Base-by-base conservation (phyloP, 306 rosid genomes). In the Lathyrus oleraceus region DNA sequence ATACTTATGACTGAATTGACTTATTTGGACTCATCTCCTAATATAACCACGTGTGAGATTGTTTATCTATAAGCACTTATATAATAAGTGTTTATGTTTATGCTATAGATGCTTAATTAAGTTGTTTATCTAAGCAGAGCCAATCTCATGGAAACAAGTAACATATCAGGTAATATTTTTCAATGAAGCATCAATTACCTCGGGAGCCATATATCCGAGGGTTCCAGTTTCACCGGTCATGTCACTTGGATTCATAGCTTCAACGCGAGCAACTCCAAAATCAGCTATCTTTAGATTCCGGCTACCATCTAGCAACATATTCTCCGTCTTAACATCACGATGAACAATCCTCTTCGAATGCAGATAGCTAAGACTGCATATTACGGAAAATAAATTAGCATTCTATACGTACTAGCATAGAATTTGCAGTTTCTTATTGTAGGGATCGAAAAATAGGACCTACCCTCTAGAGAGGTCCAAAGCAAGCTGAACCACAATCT, bases 161-260 rank as follows among this genome's bases (percentile, higher is more conserved):
- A 4, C 10, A 10, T 15, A 25, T 30, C 9, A 23, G 69, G 12
- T 61, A 48, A 28, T 62, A 30, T 57, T 44, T 53, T 27, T 39
- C 7, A 43, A 63, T 23, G 25, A 23, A 45, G 39, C 21, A 28
- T 17, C 0, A 53, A 35, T 77, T 77, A 92, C 97, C 97, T 92
- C 97, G 5, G 97, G 97, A 10, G 97, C 95, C 97, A 92, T 92
- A 74, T 92, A 92, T 47, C 95, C 90, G 43, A 87, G 92, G 63
- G 97, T 92, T 75, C 97, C 96, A 66, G 97, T 92, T 84, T 92
- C 96, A 39, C 97, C 97, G 0, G 97, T 92, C 97, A 92, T 92
- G 45, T 92, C 96, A 71, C 78, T 49, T 8, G 92, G 96, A 61
- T 92, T 92, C 71, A 79, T 75, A 54, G 97, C 96, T 84, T 92